Evolutionary conservation across 495 filamentous ascomycete species (phyloP).

Genomic region (Talaromyces borbonicus): DNA sequence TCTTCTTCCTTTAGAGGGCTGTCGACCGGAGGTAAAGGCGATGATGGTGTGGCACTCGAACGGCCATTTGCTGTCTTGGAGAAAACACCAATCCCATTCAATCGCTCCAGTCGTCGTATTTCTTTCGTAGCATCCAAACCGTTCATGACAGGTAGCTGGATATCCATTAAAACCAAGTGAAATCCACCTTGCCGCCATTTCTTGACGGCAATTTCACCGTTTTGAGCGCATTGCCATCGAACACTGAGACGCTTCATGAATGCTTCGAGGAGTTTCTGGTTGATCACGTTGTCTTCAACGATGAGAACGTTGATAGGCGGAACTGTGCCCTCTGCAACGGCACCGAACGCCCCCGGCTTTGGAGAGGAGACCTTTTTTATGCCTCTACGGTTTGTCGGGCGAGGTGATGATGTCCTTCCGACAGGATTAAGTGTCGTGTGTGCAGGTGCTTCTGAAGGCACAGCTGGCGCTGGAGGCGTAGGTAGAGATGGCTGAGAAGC

Average conservation of each 20-base stretch:
- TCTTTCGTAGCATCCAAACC: conserved; percentile 95
- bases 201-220: conserved; percentile 81
- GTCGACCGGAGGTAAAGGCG: conserved; percentile 9
- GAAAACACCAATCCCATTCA: conserved; percentile 87
- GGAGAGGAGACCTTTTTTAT: conserved; percentile 33
- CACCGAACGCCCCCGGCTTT: conserved; percentile 36
- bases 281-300: conserved; percentile 98
- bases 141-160: conserved; percentile 95
- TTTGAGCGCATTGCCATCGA: conserved; percentile 94
- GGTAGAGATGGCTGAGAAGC: conserved; percentile 24
- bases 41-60: conserved; percentile 24
- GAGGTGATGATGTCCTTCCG: conserved; percentile 29
- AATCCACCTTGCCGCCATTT: conserved; percentile 96
- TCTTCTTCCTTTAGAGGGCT: conserved; percentile 42
- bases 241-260: conserved; percentile 97
- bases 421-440: conserved; percentile 27
- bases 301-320: conserved; percentile 97
- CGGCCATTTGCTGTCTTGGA: conserved; percentile 40
- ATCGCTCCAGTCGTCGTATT: conserved; percentile 78
- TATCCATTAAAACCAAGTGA: conserved; percentile 96
- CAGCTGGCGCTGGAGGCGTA: conserved; percentile 26
- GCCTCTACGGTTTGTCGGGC: conserved; percentile 25
- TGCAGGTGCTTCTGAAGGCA: conserved; percentile 29
- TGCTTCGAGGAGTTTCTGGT: conserved; percentile 81
- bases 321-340: conserved; percentile 72